phyloP scores from a whole-genome alignment of 108 stramenopile species.

The Epithemia pelagica region DNA sequence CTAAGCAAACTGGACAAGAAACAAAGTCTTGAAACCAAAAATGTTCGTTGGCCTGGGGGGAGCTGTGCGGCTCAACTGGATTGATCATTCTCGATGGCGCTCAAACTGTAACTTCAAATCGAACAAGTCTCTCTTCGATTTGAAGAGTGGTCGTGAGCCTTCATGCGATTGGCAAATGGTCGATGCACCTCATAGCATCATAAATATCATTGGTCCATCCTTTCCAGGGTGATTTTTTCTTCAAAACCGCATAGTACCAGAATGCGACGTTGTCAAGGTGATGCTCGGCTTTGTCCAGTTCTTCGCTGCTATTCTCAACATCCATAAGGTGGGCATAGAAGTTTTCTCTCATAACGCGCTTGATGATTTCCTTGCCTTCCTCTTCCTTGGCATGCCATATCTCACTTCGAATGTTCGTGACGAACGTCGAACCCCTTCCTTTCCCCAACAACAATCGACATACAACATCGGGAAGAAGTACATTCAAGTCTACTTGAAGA shows the following conservation, averaged over 20 bases:
- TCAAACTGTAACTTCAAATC: too few relatives aligned
- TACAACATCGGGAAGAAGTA: slow-evolving; percentile 52
- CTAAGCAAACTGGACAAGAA: not conserved
- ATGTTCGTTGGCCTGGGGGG: too few relatives aligned
- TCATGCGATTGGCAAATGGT: slow-evolving; percentile 59
- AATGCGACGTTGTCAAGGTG: slow-evolving; percentile 45
- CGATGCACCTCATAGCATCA: slow-evolving; percentile 76
- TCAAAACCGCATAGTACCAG: slow-evolving; percentile 66
- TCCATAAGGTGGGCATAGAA: slow-evolving; percentile 32
- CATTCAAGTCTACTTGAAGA: slow-evolving; percentile 56
- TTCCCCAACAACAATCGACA: slow-evolving; percentile 66
- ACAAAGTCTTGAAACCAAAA: too few relatives aligned
- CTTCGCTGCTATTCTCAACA: slow-evolving; percentile 13
- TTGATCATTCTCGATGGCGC: too few relatives aligned
- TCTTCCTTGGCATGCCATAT: slow-evolving; percentile 55
- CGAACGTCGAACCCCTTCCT: slow-evolving; percentile 51
- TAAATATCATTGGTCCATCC: slow-evolving; percentile 73
- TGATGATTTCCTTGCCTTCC: slow-evolving; percentile 39
- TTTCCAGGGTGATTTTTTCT: slow-evolving; percentile 63
- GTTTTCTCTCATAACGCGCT: slow-evolving; percentile 41
- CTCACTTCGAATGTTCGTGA: slow-evolving; percentile 42
- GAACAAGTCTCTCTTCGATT: too few relatives aligned
- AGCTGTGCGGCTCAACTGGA: too few relatives aligned
- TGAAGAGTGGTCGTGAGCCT: too few relatives aligned
- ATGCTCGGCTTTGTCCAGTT: slow-evolving; percentile 17